A percentile compares a stretch with the other conserved stretches of the same genome.
phyloP scores from a whole-genome alignment of 306 rosid species.

The Hippophae tibetana region DNA sequence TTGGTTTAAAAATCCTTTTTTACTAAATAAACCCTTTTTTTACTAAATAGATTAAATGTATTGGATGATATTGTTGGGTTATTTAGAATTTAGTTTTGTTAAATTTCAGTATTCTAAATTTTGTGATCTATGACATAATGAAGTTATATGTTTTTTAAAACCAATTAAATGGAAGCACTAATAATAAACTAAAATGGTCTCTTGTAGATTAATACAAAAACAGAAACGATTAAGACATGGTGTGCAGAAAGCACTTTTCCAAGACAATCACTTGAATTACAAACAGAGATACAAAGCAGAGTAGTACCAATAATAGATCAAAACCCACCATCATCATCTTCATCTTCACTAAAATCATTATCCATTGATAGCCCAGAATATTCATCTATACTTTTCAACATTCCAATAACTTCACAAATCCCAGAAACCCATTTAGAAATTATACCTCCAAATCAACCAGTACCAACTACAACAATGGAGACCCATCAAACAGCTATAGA shows the following conservation, averaged over 20 bases:
- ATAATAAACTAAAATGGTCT: not conserved
- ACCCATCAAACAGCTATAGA: conserved; percentile 41
- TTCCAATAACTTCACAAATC: conserved; percentile 14
- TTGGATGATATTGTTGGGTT: no score
- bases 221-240: conserved; percentile 42
- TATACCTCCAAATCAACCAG: no score
- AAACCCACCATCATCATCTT: conserved; percentile 61
- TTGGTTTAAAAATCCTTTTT: no score
- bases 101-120: no score
- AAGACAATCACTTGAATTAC: conserved; percentile 8
- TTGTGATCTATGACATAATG: no score
- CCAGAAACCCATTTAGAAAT: not conserved
- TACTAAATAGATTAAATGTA: no score
- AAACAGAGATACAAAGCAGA: no score
- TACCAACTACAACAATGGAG: conserved; percentile 4
- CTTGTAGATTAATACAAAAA: conserved; percentile 37
- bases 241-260: conserved; percentile 41
- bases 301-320: conserved; percentile 13
- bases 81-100: no score
- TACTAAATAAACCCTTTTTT: no score
- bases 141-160: no score
- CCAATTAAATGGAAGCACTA: no score
- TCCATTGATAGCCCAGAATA: conserved; percentile 67
- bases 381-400: conserved; percentile 55
- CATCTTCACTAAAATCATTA: conserved; percentile 72